Percentiles rank a stretch among this genome's conserved stretches.
Evolutionary conservation across 2,329 filamentous ascomycete genomes (phyloP).

Genomic region (Verticillium tricorpus): DNA sequence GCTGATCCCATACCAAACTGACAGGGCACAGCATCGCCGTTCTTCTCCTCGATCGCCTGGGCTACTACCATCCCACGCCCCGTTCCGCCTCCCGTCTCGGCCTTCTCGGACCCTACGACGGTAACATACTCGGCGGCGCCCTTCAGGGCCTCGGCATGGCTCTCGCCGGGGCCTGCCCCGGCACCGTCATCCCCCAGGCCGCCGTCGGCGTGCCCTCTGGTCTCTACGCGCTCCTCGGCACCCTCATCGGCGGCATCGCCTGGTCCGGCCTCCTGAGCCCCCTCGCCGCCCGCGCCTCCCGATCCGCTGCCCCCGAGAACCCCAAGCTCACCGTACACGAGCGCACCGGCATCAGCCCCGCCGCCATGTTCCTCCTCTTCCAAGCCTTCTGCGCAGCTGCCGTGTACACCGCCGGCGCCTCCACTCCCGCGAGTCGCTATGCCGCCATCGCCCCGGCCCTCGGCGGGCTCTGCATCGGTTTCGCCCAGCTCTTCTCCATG

Average conservation of each 20-base stretch:
- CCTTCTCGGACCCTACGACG: slow-evolving; percentile 53
- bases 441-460: slow-evolving; percentile 37
- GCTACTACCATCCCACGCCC: slow-evolving; percentile 38
- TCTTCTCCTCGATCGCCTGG: slow-evolving; percentile 36
- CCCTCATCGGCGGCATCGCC: slow-evolving; percentile 48
- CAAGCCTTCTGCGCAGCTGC: slow-evolving; percentile 35
- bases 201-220: slow-evolving; percentile 49
- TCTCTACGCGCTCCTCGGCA: slow-evolving; percentile 48
- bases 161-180: slow-evolving; percentile 60
- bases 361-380: slow-evolving; percentile 33
- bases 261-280: slow-evolving; percentile 41
- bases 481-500: slow-evolving; percentile 53
- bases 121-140: slow-evolving; percentile 59
- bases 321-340: slow-evolving; percentile 29
- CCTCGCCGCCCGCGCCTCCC: slow-evolving; percentile 22
- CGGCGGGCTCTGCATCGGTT: slow-evolving; percentile 55
- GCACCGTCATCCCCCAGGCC: slow-evolving; percentile 58
- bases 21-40: slow-evolving; percentile 35
- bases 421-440: slow-evolving; percentile 24
- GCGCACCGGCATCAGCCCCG: slow-evolving; percentile 32
- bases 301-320: slow-evolving; percentile 17
- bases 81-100: slow-evolving; percentile 47
- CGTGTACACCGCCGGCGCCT: slow-evolving; percentile 31
- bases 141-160: slow-evolving; percentile 64
- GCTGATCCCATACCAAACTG: background rate